Evolutionary conservation across 2,329 filamentous ascomycete species (phyloP).

Genomic region (Xylaria sp.): DNA sequence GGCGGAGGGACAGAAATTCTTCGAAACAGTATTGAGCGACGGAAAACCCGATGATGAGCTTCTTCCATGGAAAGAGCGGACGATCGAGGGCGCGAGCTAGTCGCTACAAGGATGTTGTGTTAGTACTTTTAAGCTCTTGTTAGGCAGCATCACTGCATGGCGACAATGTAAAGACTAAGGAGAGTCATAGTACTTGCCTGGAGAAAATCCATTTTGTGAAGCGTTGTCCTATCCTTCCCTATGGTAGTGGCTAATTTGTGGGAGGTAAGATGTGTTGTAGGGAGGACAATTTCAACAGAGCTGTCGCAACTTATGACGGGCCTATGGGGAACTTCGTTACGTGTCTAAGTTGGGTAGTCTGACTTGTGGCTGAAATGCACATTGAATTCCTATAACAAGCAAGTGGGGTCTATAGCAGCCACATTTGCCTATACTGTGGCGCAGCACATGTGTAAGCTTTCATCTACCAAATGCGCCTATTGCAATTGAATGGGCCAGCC

Average conservation of each 20-base stretch:
- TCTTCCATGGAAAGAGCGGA: conserved; percentile 96
- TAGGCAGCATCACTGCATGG: neutral
- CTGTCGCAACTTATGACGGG: conserved; percentile 24
- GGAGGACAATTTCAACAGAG: conserved; percentile 24
- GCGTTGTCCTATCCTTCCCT: neutral
- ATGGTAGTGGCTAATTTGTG: conserved; percentile 25
- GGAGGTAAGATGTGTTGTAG: neutral
- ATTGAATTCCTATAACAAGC: neutral
- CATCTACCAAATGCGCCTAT: too few species aligned
- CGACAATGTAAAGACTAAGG: neutral
- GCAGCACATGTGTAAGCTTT: too few species aligned
- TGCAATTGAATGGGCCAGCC: too few species aligned
- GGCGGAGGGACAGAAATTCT: conserved; percentile 84
- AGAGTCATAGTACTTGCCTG: conserved; percentile 38
- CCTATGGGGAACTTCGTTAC: conserved; percentile 33
- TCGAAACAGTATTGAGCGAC: conserved; percentile 91
- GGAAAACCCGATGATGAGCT: conserved; percentile 92
- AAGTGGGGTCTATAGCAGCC: conserved; percentile 1
- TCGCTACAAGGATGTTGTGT: conserved; percentile 53
- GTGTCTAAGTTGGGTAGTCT: conserved; percentile 7
- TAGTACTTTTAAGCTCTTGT: neutral
- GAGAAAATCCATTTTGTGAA: conserved; percentile 43
- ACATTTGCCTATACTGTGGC: neutral
- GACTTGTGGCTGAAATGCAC: conserved; percentile 15
- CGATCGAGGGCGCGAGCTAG: conserved; percentile 88